Evolutionary conservation across 768 basidiomycete genomes (phyloP), one percentile per base, ranked within the genome.

Genomic region (Amanita brunnescens): DNA sequence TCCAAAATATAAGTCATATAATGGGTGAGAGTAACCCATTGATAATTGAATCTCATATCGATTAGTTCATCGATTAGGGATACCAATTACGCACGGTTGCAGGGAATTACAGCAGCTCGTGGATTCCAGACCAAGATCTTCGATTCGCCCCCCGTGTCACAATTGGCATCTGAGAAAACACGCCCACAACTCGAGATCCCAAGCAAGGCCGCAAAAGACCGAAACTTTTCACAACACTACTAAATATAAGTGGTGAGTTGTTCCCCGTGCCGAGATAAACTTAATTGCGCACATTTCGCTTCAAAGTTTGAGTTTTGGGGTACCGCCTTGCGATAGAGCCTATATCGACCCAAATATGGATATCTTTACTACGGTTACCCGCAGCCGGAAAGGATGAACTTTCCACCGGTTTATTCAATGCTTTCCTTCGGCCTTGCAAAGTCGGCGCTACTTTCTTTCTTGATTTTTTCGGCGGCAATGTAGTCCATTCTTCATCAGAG

Each of bases 401-500:
- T 40, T 40, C 39, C 8, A 12, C 39, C 20, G 2, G 18, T n/a
- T 39, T n/a, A 39, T 20, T n/a, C 21, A 20, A 7, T n/a, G n/a
- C n/a, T n/a, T n/a, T n/a, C n/a, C n/a, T n/a, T 8, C 9, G 1
- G 20, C 20, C 6, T 16, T 21, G 39, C 9, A 4, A 5, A 20
- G 9, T 10, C 16, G 13, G 6, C 13, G 18, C 18, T 18, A 41
- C 20, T 9, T 10, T 4, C 13, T 18, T 39, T 41, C 18, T 32
- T 44, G 12, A 47, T 24, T 53, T 53, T 16, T 37, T 47, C 45
- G 39, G 34, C 4, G 52, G 52, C 21, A 53, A 33, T 20, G 52
- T 53, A 12, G 44, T 53, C 52, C 52, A 53, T 7, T 47, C 45
- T 33, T 39, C 44, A 23, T 53, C 52, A 3, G 45, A 32, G 30